Evolutionary conservation across 2,329 filamentous ascomycete species (phyloP).

Genomic region (Chaetomiaceae sp.): DNA sequence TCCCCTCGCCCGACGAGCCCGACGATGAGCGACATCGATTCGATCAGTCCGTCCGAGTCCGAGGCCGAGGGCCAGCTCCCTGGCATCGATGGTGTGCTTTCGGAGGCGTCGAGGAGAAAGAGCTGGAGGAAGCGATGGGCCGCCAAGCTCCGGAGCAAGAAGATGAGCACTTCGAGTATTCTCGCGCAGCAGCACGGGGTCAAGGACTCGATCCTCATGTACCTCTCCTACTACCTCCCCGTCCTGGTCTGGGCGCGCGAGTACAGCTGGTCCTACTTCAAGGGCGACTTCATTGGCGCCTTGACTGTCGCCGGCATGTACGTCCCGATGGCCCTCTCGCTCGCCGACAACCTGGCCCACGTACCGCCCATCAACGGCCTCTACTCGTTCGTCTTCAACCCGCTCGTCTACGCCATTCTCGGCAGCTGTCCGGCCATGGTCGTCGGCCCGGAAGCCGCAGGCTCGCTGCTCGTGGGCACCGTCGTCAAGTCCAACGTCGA

Average conservation of each 20-base stretch:
- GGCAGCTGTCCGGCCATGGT: constrained; percentile 92
- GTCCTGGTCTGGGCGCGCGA: constrained; percentile 86
- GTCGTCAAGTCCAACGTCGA: constrained; percentile 77
- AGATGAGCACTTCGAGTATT: constrained; percentile 67
- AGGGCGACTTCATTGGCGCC: constrained; percentile 82
- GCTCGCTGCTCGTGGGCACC: constrained; percentile 82
- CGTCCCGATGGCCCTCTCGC: constrained; percentile 92
- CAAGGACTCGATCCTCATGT: constrained; percentile 68
- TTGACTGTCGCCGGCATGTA: constrained; percentile 99
- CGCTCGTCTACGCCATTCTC: constrained; percentile 82
- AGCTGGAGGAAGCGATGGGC: constrained; percentile 48
- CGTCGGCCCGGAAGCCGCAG: constrained; percentile 90
- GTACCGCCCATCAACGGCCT: constrained; percentile 90
- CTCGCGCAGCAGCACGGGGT: constrained; percentile 71
- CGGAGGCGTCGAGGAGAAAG: constrained; percentile 37
- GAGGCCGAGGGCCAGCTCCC: constrained; percentile 32
- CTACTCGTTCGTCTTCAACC: constrained; percentile 91
- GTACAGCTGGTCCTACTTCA: constrained; percentile 76
- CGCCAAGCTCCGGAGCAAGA: constrained; percentile 54
- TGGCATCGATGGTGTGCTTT: constrained; percentile 37
- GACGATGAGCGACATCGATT: constrained; percentile 30
- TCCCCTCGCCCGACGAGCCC: constrained; percentile 60
- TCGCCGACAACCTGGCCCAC: constrained; percentile 87
- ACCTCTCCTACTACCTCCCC: constrained; percentile 88
- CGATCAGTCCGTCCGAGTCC: constrained; percentile 23